Conservation (phyloP, 2,329 filamentous ascomycete genomes). For the Fusarium mundagurra region DNA sequence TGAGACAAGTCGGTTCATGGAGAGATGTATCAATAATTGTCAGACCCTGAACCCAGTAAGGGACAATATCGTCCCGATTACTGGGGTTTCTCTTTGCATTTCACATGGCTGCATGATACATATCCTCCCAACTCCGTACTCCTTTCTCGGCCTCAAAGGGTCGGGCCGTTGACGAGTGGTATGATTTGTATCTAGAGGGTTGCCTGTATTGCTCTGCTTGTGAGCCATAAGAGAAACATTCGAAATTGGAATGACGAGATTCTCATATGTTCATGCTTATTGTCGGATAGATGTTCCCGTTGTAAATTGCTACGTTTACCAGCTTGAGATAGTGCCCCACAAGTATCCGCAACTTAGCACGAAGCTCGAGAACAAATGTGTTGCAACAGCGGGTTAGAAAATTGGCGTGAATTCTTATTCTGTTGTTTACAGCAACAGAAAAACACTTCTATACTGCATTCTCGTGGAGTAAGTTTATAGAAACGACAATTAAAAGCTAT, state of each 20-base stretch:
- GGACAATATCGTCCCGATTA: constrained; percentile 8
- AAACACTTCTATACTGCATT: not conserved
- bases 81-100: not conserved
- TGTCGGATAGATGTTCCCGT: not conserved
- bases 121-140: constrained; percentile 11
- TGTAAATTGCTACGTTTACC: not conserved
- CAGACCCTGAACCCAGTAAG: constrained; percentile 12
- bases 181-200: constrained; percentile 3
- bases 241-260: not conserved
- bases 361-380: constrained; percentile 3
- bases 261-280: constrained; percentile 3
- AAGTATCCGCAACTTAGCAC: constrained; percentile 6
- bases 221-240: not conserved
- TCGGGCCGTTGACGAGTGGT: constrained; percentile 31
- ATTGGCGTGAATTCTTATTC: not conserved
- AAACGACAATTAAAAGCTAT: not conserved
- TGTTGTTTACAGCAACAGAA: not conserved
- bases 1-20: constrained; percentile 4
- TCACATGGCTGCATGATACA: constrained; percentile 24
- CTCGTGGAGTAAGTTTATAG: not conserved
- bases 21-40: not conserved
- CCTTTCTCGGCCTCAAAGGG: constrained; percentile 23
- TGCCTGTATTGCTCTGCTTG: not conserved
- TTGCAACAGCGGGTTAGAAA: not conserved
- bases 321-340: not conserved